phyloP scores from a whole-genome alignment of 2,329 filamentous ascomycete species.

The Dactylonectria estremocensis region DNA sequence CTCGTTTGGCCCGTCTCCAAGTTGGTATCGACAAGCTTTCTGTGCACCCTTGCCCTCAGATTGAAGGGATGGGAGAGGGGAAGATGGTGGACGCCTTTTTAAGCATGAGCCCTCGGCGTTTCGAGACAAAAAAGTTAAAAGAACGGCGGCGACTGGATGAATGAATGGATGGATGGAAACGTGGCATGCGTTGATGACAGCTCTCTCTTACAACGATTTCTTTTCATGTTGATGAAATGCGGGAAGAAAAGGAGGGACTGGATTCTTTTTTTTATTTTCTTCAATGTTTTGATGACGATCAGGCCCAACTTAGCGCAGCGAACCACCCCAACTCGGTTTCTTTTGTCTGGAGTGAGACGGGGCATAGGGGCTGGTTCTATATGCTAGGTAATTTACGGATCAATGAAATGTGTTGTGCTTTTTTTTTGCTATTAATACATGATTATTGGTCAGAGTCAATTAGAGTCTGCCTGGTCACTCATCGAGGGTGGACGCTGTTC shows the following conservation, averaged over 20 bases:
- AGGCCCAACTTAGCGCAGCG: slow-evolving; percentile 28
- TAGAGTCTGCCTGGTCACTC: slow-evolving; percentile 15
- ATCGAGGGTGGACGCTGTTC: slow-evolving; percentile 3
- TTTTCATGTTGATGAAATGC: slow-evolving; percentile 34
- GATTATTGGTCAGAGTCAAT: background rate
- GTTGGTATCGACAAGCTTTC: slow-evolving; percentile 46
- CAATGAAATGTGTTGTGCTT: slow-evolving; percentile 47
- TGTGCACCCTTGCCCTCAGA: slow-evolving; percentile 24
- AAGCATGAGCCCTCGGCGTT: slow-evolving; percentile 51
- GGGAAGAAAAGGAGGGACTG: slow-evolving; percentile 35
- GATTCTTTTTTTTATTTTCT: slow-evolving; percentile 38
- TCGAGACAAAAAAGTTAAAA: slow-evolving; percentile 51
- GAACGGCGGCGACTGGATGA: slow-evolving; percentile 50
- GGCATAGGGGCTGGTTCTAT: slow-evolving; percentile 40
- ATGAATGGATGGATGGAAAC: slow-evolving; percentile 50
- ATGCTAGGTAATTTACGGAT: slow-evolving; percentile 48
- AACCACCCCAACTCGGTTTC: slow-evolving; percentile 38
- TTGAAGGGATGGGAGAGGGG: slow-evolving; percentile 34
- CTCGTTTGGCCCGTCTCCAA: slow-evolving; percentile 43
- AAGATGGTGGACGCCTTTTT: slow-evolving; percentile 41
- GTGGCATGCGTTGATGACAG: slow-evolving; percentile 51
- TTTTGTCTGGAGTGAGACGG: slow-evolving; percentile 33
- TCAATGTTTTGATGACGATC: slow-evolving; percentile 29
- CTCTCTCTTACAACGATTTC: slow-evolving; percentile 42
- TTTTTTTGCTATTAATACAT: slow-evolving; percentile 23